A percentile compares a stretch with the other conserved stretches of the same genome.
phyloP scores from a whole-genome alignment of 1,284 basidiomycete species.

The Trichosporon asahii region DNA sequence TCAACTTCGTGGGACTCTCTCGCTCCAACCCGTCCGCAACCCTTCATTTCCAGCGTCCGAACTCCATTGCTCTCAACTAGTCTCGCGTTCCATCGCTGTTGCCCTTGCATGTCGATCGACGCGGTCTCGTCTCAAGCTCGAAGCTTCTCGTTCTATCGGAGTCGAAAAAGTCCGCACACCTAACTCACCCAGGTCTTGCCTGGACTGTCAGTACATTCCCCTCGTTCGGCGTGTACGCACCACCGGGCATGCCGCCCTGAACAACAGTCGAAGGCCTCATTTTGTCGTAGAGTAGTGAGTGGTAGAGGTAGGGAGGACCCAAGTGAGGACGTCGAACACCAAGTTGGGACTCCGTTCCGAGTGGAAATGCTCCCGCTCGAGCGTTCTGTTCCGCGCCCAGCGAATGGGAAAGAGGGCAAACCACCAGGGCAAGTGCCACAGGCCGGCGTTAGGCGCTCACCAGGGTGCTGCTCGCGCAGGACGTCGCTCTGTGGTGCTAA shows the following conservation, averaged over 20 bases:
- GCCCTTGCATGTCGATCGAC: not conserved
- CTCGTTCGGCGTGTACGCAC: constrained; percentile 55
- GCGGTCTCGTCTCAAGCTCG: not conserved
- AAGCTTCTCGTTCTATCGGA: not conserved
- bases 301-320: not conserved
- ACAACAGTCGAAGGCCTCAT: constrained; percentile 67
- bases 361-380: constrained; percentile 4
- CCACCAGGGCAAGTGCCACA: constrained; percentile 1
- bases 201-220: constrained; percentile 22
- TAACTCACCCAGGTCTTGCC: constrained; percentile 45
- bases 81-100: not conserved
- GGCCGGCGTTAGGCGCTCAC: constrained; percentile 3
- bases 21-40: not conserved
- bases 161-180: not conserved
- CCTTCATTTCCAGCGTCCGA: not conserved
- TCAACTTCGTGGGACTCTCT: not conserved
- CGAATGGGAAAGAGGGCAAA: constrained; percentile 3
- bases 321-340: not conserved
- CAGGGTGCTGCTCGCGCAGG: not conserved
- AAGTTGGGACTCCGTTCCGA: constrained; percentile 7
- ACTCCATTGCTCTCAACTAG: not conserved
- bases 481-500: not conserved
- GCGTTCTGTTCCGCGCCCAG: constrained; percentile 5
- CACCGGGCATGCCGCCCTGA: constrained; percentile 67
- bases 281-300: constrained; percentile 32